These are phyloP conservation scores for Centaurea solstitialis DNA, from an alignment of 129 eudicot species.

Conservation along the genomic window DNA sequence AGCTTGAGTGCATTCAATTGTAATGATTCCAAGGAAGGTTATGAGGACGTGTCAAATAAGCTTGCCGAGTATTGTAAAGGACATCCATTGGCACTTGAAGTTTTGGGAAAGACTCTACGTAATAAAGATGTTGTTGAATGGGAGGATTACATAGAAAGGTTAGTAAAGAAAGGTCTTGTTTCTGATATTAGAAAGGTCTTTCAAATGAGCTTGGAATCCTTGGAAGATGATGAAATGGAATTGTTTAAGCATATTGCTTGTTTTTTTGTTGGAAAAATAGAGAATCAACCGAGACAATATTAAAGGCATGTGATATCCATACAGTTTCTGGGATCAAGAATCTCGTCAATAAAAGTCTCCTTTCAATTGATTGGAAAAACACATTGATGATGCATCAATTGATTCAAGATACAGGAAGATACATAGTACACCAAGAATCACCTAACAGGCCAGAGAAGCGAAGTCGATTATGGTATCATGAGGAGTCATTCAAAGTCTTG, in stretches of 20 bases:
- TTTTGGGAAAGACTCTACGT: constrained; percentile 22
- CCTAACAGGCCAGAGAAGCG: constrained; percentile 21
- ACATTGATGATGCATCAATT: constrained; percentile 34
- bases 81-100: constrained; percentile 34
- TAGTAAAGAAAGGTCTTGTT: constrained; percentile 7
- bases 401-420: constrained; percentile 37
- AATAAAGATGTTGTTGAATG: constrained; percentile 17
- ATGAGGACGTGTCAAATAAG: constrained; percentile 6
- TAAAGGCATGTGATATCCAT: constrained; percentile 20
- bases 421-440: constrained; percentile 31
- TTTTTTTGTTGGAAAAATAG: constrained; percentile 31
- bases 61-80: constrained; percentile 15
- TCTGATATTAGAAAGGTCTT: background rate
- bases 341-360: constrained; percentile 33
- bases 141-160: constrained; percentile 11
- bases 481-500: constrained; percentile 34
- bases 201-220: constrained; percentile 22
- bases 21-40: background rate
- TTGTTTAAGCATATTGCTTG: constrained; percentile 38
- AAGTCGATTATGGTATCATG: constrained; percentile 31
- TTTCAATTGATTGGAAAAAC: background rate
- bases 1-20: constrained; percentile 37
- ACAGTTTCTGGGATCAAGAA: constrained; percentile 26
- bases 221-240: constrained; percentile 22
- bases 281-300: background rate